Evolutionary conservation across 108 stramenopile species (phyloP).

Genomic region (Epipyxis sp.): DNA sequence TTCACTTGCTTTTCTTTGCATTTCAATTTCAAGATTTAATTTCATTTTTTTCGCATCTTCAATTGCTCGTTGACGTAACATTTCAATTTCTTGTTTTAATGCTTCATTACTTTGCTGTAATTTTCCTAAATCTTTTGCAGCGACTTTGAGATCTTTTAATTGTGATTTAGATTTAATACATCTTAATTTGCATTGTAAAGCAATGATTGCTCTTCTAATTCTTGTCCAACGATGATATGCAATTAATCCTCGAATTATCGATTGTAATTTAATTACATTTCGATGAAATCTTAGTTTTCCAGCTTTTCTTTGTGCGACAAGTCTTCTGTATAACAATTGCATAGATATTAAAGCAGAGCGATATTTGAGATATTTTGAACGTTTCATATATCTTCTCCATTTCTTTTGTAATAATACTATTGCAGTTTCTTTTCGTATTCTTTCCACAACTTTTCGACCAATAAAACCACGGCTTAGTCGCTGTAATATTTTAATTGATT

Average conservation of each 20-base stretch:
- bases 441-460: background rate
- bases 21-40: background rate
- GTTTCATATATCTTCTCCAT: background rate
- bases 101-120: conserved; percentile 30
- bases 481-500: background rate
- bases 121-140: conserved; percentile 40
- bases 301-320: background rate
- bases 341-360: background rate
- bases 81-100: conserved; percentile 32
- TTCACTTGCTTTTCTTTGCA: background rate
- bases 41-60: background rate
- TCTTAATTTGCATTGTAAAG: background rate
- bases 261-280: background rate
- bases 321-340: background rate
- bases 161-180: background rate
- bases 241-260: background rate
- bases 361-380: background rate
- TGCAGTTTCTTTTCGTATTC: background rate
- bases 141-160: background rate
- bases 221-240: background rate
- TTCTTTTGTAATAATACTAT: background rate
- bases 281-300: background rate
- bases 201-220: background rate
- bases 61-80: background rate
- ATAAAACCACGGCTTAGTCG: background rate